Evolutionary conservation across 208 protist species (phyloP).

Genomic region (Leishmania tropica): DNA sequence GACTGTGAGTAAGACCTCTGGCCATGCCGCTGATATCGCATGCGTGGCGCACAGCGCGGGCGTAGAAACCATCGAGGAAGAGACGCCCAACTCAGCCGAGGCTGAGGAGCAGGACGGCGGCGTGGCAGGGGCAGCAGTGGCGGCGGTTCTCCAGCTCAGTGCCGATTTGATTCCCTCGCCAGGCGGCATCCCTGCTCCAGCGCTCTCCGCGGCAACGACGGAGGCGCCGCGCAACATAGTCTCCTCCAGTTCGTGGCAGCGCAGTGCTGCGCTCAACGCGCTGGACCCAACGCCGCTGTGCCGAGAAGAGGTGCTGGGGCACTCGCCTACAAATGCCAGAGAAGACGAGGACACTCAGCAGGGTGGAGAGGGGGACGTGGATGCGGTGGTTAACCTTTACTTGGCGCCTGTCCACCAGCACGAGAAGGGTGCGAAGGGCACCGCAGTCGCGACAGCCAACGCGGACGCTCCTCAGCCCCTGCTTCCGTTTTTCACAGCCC

Average conservation of each 20-base stretch:
- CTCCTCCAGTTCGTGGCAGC: not conserved
- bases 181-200: not conserved
- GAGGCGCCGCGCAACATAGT: not conserved
- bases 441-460: not conserved
- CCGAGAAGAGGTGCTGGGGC: constrained; percentile 6
- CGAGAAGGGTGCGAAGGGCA: not conserved
- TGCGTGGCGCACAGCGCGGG: not conserved
- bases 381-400: not conserved
- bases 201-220: not conserved
- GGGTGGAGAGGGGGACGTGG: not conserved
- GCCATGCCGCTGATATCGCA: not conserved
- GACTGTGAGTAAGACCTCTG: not conserved
- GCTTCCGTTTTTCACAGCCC: not conserved
- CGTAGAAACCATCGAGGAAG: not conserved
- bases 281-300: not conserved
- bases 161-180: constrained; percentile 29
- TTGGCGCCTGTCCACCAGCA: not conserved
- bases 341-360: not conserved
- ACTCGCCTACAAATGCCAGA: not conserved
- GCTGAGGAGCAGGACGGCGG: not conserved
- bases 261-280: not conserved
- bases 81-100: not conserved
- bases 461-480: not conserved
- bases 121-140: not conserved
- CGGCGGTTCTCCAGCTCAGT: constrained; percentile 8